Percentiles rank a stretch among this genome's conserved stretches.
Evolutionary conservation across 768 basidiomycete genomes (phyloP).

Genomic region (Artomyces pyxidatus): DNA sequence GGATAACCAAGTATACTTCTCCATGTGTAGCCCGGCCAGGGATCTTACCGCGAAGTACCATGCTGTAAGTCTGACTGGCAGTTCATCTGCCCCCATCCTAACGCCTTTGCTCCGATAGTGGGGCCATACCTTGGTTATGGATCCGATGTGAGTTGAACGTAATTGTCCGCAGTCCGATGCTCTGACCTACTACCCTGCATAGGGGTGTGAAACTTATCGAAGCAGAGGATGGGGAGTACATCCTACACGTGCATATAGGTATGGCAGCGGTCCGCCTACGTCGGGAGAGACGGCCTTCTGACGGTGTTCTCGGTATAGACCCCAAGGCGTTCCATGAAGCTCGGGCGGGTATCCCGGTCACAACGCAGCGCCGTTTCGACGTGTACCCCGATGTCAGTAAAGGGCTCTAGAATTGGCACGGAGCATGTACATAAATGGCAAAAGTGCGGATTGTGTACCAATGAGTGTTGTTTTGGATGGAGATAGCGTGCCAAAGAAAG

Average conservation of each 20-base stretch:
- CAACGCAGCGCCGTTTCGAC: slow-evolving; percentile 83
- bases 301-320: slow-evolving; percentile 34
- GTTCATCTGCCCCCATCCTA: background rate
- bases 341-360: slow-evolving; percentile 85
- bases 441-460: too few species aligned
- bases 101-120: slow-evolving; percentile 41
- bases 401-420: too few species aligned
- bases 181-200: background rate
- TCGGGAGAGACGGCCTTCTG: background rate
- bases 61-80: slow-evolving; percentile 59
- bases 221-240: slow-evolving; percentile 70
- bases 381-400: slow-evolving; percentile 74
- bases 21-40: slow-evolving; percentile 94
- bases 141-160: slow-evolving; percentile 59
- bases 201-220: slow-evolving; percentile 73
- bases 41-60: slow-evolving; percentile 79
- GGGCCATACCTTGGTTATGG: slow-evolving; percentile 88
- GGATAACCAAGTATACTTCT: slow-evolving; percentile 94
- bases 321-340: slow-evolving; percentile 56
- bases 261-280: slow-evolving; percentile 22
- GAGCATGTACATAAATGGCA: too few species aligned
- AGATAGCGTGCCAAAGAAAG: too few species aligned
- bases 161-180: slow-evolving; percentile 3
- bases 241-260: slow-evolving; percentile 80
- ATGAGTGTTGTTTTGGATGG: too few species aligned